These are phyloP conservation scores for Fusarium chlamydosporum DNA, from an alignment of 2,329 filamentous ascomycete genomes.

Conservation along the genomic window DNA sequence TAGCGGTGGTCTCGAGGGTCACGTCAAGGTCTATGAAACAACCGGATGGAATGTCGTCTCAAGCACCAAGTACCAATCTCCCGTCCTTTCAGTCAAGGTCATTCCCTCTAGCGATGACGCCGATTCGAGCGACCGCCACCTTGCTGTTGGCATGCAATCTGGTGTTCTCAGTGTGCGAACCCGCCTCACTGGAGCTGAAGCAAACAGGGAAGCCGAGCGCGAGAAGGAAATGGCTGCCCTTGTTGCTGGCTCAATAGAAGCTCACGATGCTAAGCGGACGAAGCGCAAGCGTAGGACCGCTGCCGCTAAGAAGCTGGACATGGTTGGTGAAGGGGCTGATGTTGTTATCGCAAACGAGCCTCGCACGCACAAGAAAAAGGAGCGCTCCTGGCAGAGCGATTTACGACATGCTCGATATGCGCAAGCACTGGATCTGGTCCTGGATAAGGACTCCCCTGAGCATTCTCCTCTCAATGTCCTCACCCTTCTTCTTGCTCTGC, in stretches of 20 bases:
- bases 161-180: slow-evolving; percentile 93
- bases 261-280: slow-evolving; percentile 79
- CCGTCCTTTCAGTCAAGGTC: slow-evolving; percentile 86
- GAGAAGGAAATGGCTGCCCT: slow-evolving; percentile 89
- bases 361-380: slow-evolving; percentile 66
- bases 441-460: slow-evolving; percentile 67
- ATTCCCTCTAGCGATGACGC: slow-evolving; percentile 62
- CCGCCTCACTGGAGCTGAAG: slow-evolving; percentile 86
- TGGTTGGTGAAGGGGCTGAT: slow-evolving; percentile 86
- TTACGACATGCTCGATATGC: slow-evolving; percentile 84
- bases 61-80: slow-evolving; percentile 91
- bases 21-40: slow-evolving; percentile 97
- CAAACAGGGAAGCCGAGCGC: slow-evolving; percentile 79
- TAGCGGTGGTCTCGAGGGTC: slow-evolving; percentile 91
- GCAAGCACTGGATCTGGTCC: slow-evolving; percentile 82
- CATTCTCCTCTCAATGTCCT: slow-evolving; percentile 75
- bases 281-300: slow-evolving; percentile 73
- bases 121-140: slow-evolving; percentile 84
- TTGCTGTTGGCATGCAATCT: slow-evolving; percentile 94
- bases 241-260: slow-evolving; percentile 81
- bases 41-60: slow-evolving; percentile 96
- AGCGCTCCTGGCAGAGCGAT: slow-evolving; percentile 83
- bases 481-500: slow-evolving; percentile 85
- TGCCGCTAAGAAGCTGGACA: slow-evolving; percentile 74
- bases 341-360: slow-evolving; percentile 86